These are phyloP conservation scores for Barbarea vulgaris DNA, from an alignment of 345 rosid genomes.

Conservation along the genomic window DNA sequence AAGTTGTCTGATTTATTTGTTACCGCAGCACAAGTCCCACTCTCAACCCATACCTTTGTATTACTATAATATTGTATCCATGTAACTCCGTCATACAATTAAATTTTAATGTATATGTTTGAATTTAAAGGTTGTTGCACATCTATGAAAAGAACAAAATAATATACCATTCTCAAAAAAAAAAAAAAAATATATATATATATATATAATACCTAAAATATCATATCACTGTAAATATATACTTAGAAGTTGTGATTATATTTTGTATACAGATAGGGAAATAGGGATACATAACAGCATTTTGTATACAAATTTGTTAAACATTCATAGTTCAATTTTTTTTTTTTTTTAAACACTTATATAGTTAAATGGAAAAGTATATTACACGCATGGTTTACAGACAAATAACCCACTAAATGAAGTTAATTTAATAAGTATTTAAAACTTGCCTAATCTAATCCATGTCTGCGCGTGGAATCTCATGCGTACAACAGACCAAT, in stretches of 20 bases:
- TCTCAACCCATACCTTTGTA: constrained; percentile 24
- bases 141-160: background rate
- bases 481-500: constrained; percentile 45
- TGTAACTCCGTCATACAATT: background rate
- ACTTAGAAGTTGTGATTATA: background rate
- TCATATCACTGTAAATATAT: too few relatives aligned
- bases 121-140: background rate
- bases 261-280: background rate
- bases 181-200: too few relatives aligned
- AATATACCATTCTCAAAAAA: too few relatives aligned
- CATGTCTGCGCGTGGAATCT: constrained; percentile 41
- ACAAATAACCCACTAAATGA: constrained; percentile 26
- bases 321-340: background rate
- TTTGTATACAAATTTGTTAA: background rate
- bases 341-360: too few relatives aligned
- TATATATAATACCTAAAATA: too few relatives aligned
- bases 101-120: background rate
- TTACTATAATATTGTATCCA: background rate
- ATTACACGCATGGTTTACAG: constrained; percentile 26
- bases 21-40: constrained; percentile 19
- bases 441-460: constrained; percentile 33
- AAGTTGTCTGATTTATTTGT: background rate
- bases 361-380: background rate
- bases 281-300: background rate
- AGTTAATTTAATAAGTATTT: background rate